A percentile compares a stretch with the other conserved stretches of the same genome.
Evolutionary conservation across 31 red algal species (phyloP).

Genomic region (Porphyra umbilicalis): DNA sequence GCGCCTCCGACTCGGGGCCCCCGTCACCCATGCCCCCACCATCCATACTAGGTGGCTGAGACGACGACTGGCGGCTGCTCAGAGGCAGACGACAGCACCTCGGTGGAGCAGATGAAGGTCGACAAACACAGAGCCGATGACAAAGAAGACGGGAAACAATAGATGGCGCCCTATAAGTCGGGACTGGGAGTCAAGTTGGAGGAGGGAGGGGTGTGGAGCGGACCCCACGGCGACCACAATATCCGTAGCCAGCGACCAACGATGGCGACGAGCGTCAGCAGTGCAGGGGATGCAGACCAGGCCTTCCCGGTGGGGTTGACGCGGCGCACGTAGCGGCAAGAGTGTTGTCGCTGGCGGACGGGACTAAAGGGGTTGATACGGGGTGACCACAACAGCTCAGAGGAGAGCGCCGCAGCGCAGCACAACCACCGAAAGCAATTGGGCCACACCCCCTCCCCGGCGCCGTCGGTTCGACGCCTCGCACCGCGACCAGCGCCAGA

Average conservation of each 20-base stretch:
- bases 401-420: neutral
- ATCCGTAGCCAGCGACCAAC: too few species aligned
- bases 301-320: neutral
- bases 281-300: neutral
- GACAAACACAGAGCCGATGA: neutral
- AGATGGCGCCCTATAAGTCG: too few species aligned
- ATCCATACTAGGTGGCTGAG: neutral
- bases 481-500: neutral
- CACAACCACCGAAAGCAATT: neutral
- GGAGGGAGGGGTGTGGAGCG: neutral
- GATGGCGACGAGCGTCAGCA: neutral
- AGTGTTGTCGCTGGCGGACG: neutral
- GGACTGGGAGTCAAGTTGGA: too few species aligned
- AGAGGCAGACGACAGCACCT: neutral
- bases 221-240: neutral
- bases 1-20: conserved; percentile 2
- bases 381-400: neutral
- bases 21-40: neutral
- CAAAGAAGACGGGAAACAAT: too few species aligned
- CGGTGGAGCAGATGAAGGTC: neutral
- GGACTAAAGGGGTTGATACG: neutral
- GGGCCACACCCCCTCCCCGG: neutral
- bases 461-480: neutral
- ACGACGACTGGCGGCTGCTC: neutral
- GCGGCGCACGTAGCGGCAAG: neutral